Percentiles rank a stretch among this genome's conserved stretches.
Evolutionary conservation across 352 stramenopile species (phyloP).

Genomic region (Albugo laibachii): DNA sequence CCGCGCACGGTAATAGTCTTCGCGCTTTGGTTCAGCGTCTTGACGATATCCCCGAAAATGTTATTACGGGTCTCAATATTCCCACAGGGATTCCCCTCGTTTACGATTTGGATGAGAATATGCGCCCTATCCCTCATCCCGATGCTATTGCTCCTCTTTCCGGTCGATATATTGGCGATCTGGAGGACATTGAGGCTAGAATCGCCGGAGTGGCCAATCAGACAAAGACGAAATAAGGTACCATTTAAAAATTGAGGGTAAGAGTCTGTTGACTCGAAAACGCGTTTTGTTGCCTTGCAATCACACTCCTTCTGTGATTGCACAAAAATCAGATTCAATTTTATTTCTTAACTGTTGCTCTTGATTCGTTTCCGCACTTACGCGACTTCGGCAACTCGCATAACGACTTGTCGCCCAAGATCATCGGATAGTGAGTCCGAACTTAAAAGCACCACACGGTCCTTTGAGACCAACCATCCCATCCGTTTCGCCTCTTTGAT

Average conservation of each 20-base stretch:
- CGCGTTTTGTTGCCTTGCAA: too few relatives aligned
- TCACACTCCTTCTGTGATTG: too few relatives aligned
- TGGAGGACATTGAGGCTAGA: slow-evolving; percentile 90
- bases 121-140: slow-evolving; percentile 86
- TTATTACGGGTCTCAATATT: slow-evolving; percentile 96
- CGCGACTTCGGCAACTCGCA: slow-evolving; percentile 59
- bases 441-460: slow-evolving; percentile 80
- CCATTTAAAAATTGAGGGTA: too few relatives aligned
- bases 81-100: slow-evolving; percentile 89
- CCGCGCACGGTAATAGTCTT: slow-evolving; percentile 95
- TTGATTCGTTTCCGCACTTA: slow-evolving; percentile 14
- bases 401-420: slow-evolving; percentile 63
- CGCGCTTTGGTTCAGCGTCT: slow-evolving; percentile 97
- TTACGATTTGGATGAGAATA: slow-evolving; percentile 96
- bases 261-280: too few relatives aligned
- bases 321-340: too few relatives aligned
- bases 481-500: slow-evolving; percentile 82
- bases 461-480: slow-evolving; percentile 72
- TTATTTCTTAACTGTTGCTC: background rate
- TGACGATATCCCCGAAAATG: slow-evolving; percentile 92
- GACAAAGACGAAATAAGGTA: slow-evolving; percentile 77
- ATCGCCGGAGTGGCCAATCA: slow-evolving; percentile 95
- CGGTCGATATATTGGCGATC: slow-evolving; percentile 81
- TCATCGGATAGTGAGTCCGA: slow-evolving; percentile 61
- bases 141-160: slow-evolving; percentile 80